Evolutionary conservation across 2,329 filamentous ascomycete species (phyloP).

Genomic region (Xylariaceae sp.): DNA sequence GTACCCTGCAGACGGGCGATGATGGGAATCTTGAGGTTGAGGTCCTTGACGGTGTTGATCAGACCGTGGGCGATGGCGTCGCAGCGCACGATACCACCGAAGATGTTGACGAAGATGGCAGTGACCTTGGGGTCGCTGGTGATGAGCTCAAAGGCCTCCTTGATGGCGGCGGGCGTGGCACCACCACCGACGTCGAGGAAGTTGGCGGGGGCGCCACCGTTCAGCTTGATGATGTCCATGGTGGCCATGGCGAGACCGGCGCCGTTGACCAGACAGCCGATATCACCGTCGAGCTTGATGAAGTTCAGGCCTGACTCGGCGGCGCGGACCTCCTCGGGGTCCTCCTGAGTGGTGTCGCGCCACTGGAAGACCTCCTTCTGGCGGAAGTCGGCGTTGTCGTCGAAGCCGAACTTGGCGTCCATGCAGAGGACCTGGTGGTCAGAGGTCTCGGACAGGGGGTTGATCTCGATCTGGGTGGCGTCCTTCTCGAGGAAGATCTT

Average conservation of each 20-base stretch:
- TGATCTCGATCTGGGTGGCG: conserved; percentile 99
- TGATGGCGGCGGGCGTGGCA: conserved; percentile 94
- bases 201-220: conserved; percentile 93
- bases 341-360: conserved; percentile 94
- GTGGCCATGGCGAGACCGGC: conserved; percentile 99
- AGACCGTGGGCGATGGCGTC: conserved; percentile 96
- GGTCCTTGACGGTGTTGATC: conserved; percentile 88
- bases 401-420: conserved; percentile 98
- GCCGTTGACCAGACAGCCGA: conserved; percentile 98
- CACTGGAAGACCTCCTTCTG: conserved; percentile 94
- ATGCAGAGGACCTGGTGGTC: conserved; percentile 98
- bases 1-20: conserved; percentile 97
- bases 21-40: conserved; percentile 95
- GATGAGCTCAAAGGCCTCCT: conserved; percentile 97
- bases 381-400: conserved; percentile 98
- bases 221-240: conserved; percentile 99
- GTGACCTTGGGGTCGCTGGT: conserved; percentile 97
- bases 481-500: conserved; percentile 98
- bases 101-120: conserved; percentile 99
- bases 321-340: conserved; percentile 95
- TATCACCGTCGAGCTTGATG: conserved; percentile 99
- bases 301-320: conserved; percentile 96
- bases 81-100: conserved; percentile 96
- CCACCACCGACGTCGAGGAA: conserved; percentile 98
- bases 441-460: conserved; percentile 95